phyloP scores from a whole-genome alignment of 192 early-diverging fungal species.

The Globomyces pollinis-pini region DNA sequence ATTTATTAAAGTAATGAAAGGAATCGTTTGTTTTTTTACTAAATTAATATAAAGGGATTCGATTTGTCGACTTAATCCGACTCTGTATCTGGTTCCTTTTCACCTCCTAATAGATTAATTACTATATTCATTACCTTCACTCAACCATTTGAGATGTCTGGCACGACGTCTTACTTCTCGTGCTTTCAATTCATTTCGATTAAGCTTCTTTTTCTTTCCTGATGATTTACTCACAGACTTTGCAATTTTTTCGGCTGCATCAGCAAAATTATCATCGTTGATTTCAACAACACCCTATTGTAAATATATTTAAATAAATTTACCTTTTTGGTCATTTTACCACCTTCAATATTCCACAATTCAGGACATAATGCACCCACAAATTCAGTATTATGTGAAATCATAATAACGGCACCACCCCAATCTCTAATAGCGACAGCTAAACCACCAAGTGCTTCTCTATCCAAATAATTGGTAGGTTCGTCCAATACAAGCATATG shows the following conservation, averaged over 20 bases:
- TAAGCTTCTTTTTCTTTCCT: slow-evolving; percentile 43
- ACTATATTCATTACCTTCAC: too few species aligned
- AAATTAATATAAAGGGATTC: too few species aligned
- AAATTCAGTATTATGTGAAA: slow-evolving; percentile 77
- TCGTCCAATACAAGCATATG: slow-evolving; percentile 86
- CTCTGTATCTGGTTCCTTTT: slow-evolving; percentile 5
- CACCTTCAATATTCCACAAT: slow-evolving; percentile 64
- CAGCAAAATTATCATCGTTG: slow-evolving; percentile 38
- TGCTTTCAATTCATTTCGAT: slow-evolving; percentile 42
- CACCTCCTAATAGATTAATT: too few species aligned
- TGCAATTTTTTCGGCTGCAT: slow-evolving; percentile 30
- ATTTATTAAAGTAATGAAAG: too few species aligned
- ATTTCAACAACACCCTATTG: slow-evolving; percentile 22
- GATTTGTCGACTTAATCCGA: too few species aligned
- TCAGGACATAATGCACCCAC: slow-evolving; percentile 62
- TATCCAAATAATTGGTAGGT: slow-evolving; percentile 70
- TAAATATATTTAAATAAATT: too few species aligned
- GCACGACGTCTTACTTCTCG: slow-evolving; percentile 31
- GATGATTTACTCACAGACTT: slow-evolving; percentile 26
- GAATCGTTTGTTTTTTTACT: too few species aligned
- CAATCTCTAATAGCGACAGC: slow-evolving; percentile 64
- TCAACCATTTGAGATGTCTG: background rate
- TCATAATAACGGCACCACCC: slow-evolving; percentile 71
- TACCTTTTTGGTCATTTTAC: slow-evolving; percentile 29
- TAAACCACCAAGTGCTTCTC: slow-evolving; percentile 54